phyloP scores from a whole-genome alignment of 495 filamentous ascomycete species.

The Aspergillus sclerotioniger region DNA sequence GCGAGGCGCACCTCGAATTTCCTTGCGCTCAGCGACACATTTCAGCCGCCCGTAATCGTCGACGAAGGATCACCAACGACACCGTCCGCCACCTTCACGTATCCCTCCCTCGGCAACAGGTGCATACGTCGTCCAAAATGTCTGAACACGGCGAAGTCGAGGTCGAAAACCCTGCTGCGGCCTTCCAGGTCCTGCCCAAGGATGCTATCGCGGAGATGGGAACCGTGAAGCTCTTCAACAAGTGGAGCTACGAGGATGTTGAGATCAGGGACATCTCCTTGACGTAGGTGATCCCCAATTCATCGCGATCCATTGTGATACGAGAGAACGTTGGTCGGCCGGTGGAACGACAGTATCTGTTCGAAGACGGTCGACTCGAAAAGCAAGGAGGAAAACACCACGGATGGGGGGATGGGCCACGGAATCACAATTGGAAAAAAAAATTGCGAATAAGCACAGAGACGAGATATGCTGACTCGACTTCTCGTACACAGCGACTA shows the following conservation, averaged over 20 bases:
- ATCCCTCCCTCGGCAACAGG: constrained; percentile 45
- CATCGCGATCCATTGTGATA: constrained; percentile 23
- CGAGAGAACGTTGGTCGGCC: constrained; percentile 6
- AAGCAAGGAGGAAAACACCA: not conserved
- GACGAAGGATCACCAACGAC: constrained; percentile 40
- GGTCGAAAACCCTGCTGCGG: constrained; percentile 69
- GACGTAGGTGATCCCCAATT: constrained; percentile 70
- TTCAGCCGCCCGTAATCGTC: constrained; percentile 34
- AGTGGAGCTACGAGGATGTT: constrained; percentile 97
- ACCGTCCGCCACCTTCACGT: constrained; percentile 42
- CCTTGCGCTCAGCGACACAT: constrained; percentile 29
- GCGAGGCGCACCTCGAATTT: constrained; percentile 47
- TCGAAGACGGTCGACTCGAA: constrained; percentile 14
- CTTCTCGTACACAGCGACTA: constrained; percentile 72
- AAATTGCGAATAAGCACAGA: not conserved
- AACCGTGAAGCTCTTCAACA: constrained; percentile 96
- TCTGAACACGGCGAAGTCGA: constrained; percentile 96
- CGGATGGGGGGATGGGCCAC: not conserved
- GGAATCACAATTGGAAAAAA: constrained; percentile 4
- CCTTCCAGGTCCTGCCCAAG: constrained; percentile 84
- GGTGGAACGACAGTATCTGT: constrained; percentile 11
- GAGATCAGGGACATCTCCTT: constrained; percentile 99
- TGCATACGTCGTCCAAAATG: constrained; percentile 62
- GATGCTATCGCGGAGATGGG: constrained; percentile 88
- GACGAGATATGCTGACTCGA: constrained; percentile 44